Percentiles rank a stretch among this genome's conserved stretches.
Evolutionary conservation across 139 green algal genomes (phyloP).

Genomic region (Closterium sp.): DNA sequence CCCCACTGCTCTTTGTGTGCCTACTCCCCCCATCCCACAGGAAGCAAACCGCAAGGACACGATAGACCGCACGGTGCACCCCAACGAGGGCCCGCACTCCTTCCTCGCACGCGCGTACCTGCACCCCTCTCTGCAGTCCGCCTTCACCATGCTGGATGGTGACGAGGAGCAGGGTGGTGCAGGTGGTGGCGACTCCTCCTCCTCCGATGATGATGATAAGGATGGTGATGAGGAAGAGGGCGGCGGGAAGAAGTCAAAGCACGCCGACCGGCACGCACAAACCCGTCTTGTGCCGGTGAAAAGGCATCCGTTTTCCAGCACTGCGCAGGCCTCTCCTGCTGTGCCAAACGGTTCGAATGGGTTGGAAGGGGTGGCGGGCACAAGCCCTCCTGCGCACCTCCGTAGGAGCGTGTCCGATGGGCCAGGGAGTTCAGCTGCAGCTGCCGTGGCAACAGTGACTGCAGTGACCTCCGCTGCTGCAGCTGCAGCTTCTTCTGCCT

Average conservation of each 20-base stretch:
- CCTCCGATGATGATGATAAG: not conserved
- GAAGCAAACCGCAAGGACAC: slow-evolving; percentile 46
- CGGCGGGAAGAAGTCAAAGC: not conserved
- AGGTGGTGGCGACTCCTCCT: not conserved
- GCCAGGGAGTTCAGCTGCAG: not conserved
- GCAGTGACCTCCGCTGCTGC: not conserved
- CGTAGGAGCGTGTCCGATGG: not conserved
- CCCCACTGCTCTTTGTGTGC: not conserved
- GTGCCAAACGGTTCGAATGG: not conserved
- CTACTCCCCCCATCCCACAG: no score
- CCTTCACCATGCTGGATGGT: not conserved
- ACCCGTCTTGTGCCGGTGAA: not conserved
- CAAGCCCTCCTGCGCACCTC: not conserved
- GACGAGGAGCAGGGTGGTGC: not conserved
- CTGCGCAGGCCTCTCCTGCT: not conserved
- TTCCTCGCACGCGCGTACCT: slow-evolving; percentile 38
- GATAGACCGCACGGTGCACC: not conserved
- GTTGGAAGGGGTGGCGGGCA: not conserved
- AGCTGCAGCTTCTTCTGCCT: not conserved
- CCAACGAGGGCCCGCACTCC: not conserved
- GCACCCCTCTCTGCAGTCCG: slow-evolving; percentile 25
- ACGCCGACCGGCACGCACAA: not conserved
- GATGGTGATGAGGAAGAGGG: not conserved
- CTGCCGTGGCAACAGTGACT: not conserved
- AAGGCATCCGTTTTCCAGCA: not conserved